Base-by-base conservation (phyloP, 306 rosid species). In the Pachyrhizus erosus region DNA sequence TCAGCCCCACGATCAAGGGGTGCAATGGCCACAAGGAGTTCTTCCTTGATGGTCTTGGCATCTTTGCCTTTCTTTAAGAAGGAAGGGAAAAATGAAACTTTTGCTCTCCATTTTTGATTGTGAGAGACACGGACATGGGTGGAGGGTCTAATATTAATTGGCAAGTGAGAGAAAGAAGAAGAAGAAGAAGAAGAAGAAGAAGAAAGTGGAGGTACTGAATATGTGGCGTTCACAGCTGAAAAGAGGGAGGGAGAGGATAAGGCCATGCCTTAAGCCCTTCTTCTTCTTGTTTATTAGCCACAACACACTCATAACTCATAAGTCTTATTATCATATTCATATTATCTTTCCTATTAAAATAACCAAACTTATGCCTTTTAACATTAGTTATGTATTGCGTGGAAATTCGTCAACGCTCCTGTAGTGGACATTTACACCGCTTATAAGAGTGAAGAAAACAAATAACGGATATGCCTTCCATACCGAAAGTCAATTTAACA, bases 1-100 rank as follows among this genome's bases (percentile, higher is more conserved):
- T 89, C 92, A n/a, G 98, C 97, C 2, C 98, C 98, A 48, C 97
- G 89, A 88, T 94, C 98, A 31, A 94, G 93, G 0, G 88, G 78
- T 6, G 86, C 87, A 89, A 94, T 90, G 80, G 93, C 94, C 11
- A 86, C 85, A 18, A 94, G 92, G 79, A 94, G 97, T 81, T 94
- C 91, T 64, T 94, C 88, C 83, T 92, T 94, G 68, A 94, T 82
- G 71, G 80, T 43, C 11, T 78, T 62, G 15, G 90, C 86, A 70
- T 92, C 91, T 66, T 92, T 92, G 12, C 90, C 88, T 76, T 83
- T 94, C 57, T 83, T 88, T 27, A 89, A 48, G 72, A 94, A 90
- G 9, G 93, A 83, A 82, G 97, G 84, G 52, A 94, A 94, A 82
- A 94, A 92, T 0, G 98, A 91, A 24, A 92, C 89, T 33, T 80